Base-by-base conservation (phyloP, 768 basidiomycete species). In the Rhodotorula taiwanensis region DNA sequence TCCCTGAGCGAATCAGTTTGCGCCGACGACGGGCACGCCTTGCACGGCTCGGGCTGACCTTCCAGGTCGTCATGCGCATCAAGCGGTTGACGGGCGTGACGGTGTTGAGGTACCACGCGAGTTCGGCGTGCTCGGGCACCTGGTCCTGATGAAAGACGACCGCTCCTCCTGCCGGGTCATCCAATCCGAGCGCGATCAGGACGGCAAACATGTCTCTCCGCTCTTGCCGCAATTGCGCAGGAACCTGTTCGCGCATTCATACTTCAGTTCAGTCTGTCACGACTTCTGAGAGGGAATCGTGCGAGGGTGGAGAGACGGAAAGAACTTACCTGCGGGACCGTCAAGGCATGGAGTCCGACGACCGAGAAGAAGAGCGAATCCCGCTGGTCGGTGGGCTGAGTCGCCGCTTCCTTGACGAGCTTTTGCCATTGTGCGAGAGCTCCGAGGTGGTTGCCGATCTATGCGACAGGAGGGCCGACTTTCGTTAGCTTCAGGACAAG, bases 21-120 rank as follows among this genome's bases (percentile, higher is more conserved):
- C 39, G 18, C 39, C 10, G 39, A 41, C 10, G 39, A 10, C 10
- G 39, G 11, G 39, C 39, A 43, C 15, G 20, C 7, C 42, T 43
- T 15, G 42, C 7, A 6, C 42, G 7, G 42, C 13, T 15, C 42
- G 42, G 6, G 31, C 60, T 33, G 62, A 88, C 90, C 83, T 97
- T 98, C 91, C 93, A 97, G 0, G 89, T 91, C 7, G 92, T 97
- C 94, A 97, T 95, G 47, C 92, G 77, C 44, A 84, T 83, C 15
- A 97, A 77, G 69, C 84, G 84, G 15, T 90, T 89, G 27, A 93
- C 79, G 0, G 90, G 85, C 0, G 89, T 86, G 36, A 91, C 77
- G 70, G 90, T 94, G 67, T 83, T 88, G 60, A 97, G 75, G 52
- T 93, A 83, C 94, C 93, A 97, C 5, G 87, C 85, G 23, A 95